These are phyloP conservation scores for Fraxinus cuspidata DNA, from an alignment of 257 asterid species.

Conservation along the genomic window DNA sequence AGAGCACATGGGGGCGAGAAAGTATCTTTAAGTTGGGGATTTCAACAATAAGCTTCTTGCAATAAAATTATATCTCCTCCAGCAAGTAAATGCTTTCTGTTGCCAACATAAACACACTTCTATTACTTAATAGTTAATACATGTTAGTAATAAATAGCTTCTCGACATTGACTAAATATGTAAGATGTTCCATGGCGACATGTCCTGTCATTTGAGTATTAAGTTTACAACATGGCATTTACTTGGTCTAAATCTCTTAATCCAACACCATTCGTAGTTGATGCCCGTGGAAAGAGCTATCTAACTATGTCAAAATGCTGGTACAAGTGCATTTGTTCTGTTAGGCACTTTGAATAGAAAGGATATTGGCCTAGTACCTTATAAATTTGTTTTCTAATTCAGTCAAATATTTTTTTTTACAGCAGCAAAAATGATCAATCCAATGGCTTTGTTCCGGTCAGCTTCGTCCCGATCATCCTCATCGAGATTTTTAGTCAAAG, in stretches of 20 bases:
- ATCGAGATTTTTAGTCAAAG: constrained; percentile 62
- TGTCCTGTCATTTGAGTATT: too few relatives aligned
- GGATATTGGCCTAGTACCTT: neutral
- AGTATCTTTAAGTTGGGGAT: neutral
- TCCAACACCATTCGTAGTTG: neutral
- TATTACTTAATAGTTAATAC: neutral
- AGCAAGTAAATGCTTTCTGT: neutral
- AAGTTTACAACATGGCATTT: neutral
- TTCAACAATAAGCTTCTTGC: neutral
- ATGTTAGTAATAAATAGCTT: too few relatives aligned
- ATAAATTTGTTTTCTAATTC: constrained; percentile 17
- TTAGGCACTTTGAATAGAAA: neutral
- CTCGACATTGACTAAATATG: too few relatives aligned
- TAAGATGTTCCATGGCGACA: too few relatives aligned
- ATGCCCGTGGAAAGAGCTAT: neutral
- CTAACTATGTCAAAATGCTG: neutral
- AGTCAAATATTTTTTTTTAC: constrained; percentile 25
- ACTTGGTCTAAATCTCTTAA: neutral
- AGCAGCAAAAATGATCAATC: constrained; percentile 89
- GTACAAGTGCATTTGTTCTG: neutral
- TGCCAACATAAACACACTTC: neutral
- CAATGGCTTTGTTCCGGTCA: constrained; percentile 79
- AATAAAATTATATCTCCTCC: neutral
- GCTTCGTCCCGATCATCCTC: constrained; percentile 85
- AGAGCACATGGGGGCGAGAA: neutral